Evolutionary conservation across 2,329 filamentous ascomycete species (phyloP).

Genomic region (Cladophialophora psammophila): DNA sequence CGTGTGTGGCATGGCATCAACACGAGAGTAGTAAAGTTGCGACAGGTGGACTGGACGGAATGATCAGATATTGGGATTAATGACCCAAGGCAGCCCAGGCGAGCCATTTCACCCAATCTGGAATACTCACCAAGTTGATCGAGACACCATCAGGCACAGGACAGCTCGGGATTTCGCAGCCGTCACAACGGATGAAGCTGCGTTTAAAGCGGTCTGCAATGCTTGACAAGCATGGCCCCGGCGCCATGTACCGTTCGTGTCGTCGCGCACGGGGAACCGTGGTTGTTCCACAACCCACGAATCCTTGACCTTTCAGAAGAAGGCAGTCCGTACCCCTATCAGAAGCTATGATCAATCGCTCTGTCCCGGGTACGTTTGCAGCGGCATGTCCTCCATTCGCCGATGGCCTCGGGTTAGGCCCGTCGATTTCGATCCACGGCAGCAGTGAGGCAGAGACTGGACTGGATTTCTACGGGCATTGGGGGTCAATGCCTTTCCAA

Average conservation of each 20-base stretch:
- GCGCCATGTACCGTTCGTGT: too few species aligned
- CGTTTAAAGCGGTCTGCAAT: not conserved
- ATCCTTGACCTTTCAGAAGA: not conserved
- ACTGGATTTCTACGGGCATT: too few species aligned
- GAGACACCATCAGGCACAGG: not conserved
- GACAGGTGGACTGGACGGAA: conserved; percentile 86
- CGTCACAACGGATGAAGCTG: not conserved
- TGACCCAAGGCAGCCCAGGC: not conserved
- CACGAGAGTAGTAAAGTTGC: conserved; percentile 94
- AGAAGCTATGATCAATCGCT: not conserved
- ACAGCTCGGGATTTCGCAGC: not conserved
- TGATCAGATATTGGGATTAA: conserved; percentile 92
- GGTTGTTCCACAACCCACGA: not conserved
- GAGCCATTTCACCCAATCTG: not conserved
- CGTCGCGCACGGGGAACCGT: too few species aligned
- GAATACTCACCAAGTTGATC: not conserved
- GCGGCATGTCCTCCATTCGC: not conserved
- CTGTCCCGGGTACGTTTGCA: not conserved
- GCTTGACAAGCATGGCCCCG: not conserved
- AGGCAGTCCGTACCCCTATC: not conserved
- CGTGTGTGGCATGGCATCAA: conserved; percentile 95
- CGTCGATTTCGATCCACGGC: not conserved
- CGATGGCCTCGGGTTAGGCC: not conserved
- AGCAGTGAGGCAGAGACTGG: too few species aligned
- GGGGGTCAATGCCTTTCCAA: not conserved